Evolutionary conservation across 306 rosid genomes (phyloP).

Genomic region (Astragalus glycyphyllos): DNA sequence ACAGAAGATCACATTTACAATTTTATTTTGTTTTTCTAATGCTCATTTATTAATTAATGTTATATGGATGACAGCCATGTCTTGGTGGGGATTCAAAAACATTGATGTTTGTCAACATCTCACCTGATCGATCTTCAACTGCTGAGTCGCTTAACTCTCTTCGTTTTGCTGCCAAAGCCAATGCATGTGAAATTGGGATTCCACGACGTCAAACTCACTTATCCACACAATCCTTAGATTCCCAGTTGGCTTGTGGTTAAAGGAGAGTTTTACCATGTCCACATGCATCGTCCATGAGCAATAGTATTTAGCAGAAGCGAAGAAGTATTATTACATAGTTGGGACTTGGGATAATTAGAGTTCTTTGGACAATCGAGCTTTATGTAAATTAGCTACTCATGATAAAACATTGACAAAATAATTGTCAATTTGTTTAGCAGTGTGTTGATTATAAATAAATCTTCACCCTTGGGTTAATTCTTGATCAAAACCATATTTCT

Average conservation of each 20-base stretch:
- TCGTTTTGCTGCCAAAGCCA: constrained; percentile 90
- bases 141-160: constrained; percentile 93
- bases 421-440: not conserved
- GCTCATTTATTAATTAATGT: not conserved
- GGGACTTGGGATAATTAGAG: constrained; percentile 30
- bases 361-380: constrained; percentile 25
- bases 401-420: not conserved
- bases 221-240: constrained; percentile 55
- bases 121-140: constrained; percentile 81
- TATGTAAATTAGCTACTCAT: constrained; percentile 4
- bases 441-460: not conserved
- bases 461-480: not conserved
- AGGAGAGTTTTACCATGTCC: constrained; percentile 2
- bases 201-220: constrained; percentile 87
- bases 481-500: too few species aligned
- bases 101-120: constrained; percentile 86
- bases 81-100: constrained; percentile 96
- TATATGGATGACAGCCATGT: constrained; percentile 75
- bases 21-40: not conserved
- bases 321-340: constrained; percentile 6
- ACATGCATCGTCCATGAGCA: constrained; percentile 20
- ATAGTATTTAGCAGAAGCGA: not conserved
- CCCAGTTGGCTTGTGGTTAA: constrained; percentile 72
- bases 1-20: not conserved
- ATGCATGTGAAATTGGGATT: constrained; percentile 83